Evolutionary conservation across 2,329 filamentous ascomycete species (phyloP), one percentile per base, ranked within the genome.

Genomic region (Botrytis pseudocinerea): DNA sequence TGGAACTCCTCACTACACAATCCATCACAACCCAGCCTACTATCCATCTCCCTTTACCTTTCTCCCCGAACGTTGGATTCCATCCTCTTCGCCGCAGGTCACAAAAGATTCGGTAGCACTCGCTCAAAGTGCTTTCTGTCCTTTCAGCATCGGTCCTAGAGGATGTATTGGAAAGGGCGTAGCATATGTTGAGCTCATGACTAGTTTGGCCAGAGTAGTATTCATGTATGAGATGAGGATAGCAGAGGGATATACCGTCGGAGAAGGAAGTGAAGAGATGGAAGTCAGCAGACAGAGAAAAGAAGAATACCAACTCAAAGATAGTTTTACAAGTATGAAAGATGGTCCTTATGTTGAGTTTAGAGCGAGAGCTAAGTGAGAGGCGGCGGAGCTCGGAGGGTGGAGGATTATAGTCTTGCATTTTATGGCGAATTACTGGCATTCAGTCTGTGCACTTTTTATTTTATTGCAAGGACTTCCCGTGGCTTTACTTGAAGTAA

Each of bases 251-350:
- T 76, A 40, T 14, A 87, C 87, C 73, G 85, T 86, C 6, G 87
- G 85, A 14, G 86, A 89, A 82, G 88, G 88, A 9, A 82, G 81
- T 62, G 76, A 80, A 4, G 83, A 82, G 44, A 79, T 84, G 12
- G 87, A 86, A 78, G 87, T 83, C 83, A 89, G 89, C 0, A 84
- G 89, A 63, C 85, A 89, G 72, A 84, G 86, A 64, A 79, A 79
- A 28, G 83, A 79, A 1, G 92, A 94, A 84, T 93, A 90, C 81
- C 91, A 93, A 83, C 83, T 93, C 73, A 82, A 87, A 69, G 92
- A 94, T 80, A 91, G 88, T 28, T 94, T 94, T 81, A 93, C 92
- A 46, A 92, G 90, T 77, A 84, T 87, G 77, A 94, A 93, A 83
- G 87, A 92, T 78, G 92, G 92, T 0, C 89, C 90, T 0, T 85